Conservation (phyloP, 768 basidiomycete genomes). For the Boletellus emodensis region DNA sequence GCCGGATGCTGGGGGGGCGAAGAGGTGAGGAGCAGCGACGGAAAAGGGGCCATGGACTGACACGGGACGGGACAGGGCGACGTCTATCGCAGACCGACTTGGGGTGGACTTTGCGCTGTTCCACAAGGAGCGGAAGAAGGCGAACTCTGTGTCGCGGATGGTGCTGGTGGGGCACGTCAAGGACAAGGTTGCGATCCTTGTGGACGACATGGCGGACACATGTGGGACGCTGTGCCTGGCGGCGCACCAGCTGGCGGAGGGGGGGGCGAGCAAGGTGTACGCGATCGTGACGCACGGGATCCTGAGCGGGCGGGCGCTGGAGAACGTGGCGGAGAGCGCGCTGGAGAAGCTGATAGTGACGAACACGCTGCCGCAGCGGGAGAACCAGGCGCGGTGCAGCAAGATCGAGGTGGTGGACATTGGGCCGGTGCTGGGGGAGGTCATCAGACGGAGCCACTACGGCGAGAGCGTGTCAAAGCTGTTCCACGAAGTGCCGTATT, state of each 20-base stretch:
- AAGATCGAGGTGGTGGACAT: slow-evolving; percentile 96
- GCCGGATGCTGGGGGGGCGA: slow-evolving; percentile 97
- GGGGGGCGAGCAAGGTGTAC: slow-evolving; percentile 80
- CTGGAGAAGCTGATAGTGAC: slow-evolving; percentile 96
- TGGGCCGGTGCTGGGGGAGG: slow-evolving; percentile 91
- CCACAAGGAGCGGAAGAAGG: slow-evolving; percentile 98
- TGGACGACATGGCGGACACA: slow-evolving; percentile 99
- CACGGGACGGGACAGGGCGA: slow-evolving; percentile 58
- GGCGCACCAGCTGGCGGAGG: slow-evolving; percentile 82
- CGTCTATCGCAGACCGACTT: slow-evolving; percentile 92
- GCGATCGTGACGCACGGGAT: slow-evolving; percentile 98
- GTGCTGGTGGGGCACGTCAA: slow-evolving; percentile 91
- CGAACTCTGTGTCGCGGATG: slow-evolving; percentile 93
- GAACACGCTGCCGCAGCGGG: slow-evolving; percentile 91
- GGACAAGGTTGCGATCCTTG: slow-evolving; percentile 89
- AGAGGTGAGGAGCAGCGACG: slow-evolving; percentile 55
- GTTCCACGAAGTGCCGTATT: slow-evolving; percentile 88
- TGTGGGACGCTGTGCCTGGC: slow-evolving; percentile 93
- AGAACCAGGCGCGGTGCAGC: slow-evolving; percentile 62
- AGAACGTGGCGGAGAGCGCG: slow-evolving; percentile 63
- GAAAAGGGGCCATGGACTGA: slow-evolving; percentile 12
- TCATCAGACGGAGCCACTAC: slow-evolving; percentile 93
- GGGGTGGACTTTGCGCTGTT: slow-evolving; percentile 98
- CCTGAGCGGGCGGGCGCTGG: slow-evolving; percentile 83
- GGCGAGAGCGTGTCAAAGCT: slow-evolving; percentile 91